Conservation (phyloP, 2,329 filamentous ascomycete species). For the Ceratocystis papillata region DNA sequence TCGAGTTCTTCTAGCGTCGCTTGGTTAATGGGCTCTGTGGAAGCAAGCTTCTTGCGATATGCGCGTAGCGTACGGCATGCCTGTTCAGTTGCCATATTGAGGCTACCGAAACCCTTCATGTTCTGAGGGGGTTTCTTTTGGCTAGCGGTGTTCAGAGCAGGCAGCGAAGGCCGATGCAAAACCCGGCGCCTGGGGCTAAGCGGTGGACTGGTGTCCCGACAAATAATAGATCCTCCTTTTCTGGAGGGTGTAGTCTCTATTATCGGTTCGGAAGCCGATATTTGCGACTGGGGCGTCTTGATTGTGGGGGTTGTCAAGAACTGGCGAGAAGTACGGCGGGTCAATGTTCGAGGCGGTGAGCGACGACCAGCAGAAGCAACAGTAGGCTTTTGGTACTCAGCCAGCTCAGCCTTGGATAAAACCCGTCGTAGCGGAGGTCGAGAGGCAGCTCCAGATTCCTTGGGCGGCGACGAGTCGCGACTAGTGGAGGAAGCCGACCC, state of each 20-base stretch:
- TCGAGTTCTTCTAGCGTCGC: conserved; percentile 53
- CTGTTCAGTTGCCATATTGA: conserved; percentile 55
- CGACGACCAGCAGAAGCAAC: conserved; percentile 35
- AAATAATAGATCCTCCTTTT: conserved; percentile 37
- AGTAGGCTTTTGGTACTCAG: conserved; percentile 55
- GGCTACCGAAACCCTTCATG: conserved; percentile 42
- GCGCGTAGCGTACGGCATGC: conserved; percentile 50
- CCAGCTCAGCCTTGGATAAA: conserved; percentile 74
- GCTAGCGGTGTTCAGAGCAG: conserved; percentile 37
- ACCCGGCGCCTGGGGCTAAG: conserved; percentile 41
- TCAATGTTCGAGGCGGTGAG: conserved; percentile 46
- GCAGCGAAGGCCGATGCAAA: conserved; percentile 44
- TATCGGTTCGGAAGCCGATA: conserved; percentile 35
- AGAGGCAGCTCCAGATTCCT: conserved; percentile 37
- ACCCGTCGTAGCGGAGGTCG: conserved; percentile 73
- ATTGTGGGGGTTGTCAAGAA: conserved; percentile 20
- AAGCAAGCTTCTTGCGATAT: conserved; percentile 52
- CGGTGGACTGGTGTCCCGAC: conserved; percentile 39
- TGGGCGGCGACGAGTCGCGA: conserved; percentile 46
- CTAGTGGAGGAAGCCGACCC: conserved; percentile 34
- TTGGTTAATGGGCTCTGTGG: conserved; percentile 45
- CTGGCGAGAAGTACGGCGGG: conserved; percentile 43
- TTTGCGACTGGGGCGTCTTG: conserved; percentile 34
- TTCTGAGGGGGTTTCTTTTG: conserved; percentile 43
- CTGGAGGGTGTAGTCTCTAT: conserved; percentile 39